Conservation (phyloP, 148 eudicot species). For the Nepenthes mirabilis region DNA sequence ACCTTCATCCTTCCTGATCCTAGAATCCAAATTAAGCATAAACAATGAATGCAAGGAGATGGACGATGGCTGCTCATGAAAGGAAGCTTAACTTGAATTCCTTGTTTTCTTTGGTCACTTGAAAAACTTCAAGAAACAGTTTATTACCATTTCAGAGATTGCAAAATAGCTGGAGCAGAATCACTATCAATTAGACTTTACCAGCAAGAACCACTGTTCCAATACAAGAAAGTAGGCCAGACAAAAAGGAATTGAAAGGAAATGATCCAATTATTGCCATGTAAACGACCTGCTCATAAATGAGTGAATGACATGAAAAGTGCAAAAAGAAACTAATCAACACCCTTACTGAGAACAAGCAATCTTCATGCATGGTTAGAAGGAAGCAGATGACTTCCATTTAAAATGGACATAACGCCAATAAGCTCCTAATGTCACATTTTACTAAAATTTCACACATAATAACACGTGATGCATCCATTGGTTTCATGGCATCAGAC, state of each 20-base stretch:
- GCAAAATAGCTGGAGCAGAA: too few species aligned
- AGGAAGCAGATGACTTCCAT: too few species aligned
- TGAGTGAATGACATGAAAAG: background rate
- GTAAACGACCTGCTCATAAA: slow-evolving; percentile 39
- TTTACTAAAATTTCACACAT: too few species aligned
- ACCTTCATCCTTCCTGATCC: too few species aligned
- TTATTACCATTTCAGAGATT: slow-evolving; percentile 2
- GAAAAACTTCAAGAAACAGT: slow-evolving; percentile 52
- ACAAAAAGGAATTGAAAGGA: slow-evolving; percentile 71
- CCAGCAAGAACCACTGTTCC: slow-evolving; percentile 69
- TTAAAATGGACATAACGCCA: too few species aligned
- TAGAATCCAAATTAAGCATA: too few species aligned
- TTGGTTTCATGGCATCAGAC: too few species aligned
- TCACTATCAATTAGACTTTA: slow-evolving; percentile 12
- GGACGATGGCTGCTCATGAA: background rate
- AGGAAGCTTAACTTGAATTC: slow-evolving; percentile 49
- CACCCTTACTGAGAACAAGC: background rate
- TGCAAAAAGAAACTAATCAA: background rate
- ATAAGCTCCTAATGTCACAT: too few species aligned
- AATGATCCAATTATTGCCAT: slow-evolving; percentile 66
- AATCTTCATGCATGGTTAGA: background rate
- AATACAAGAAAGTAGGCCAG: slow-evolving; percentile 59
- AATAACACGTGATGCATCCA: too few species aligned
- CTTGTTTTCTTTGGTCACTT: slow-evolving; percentile 76
- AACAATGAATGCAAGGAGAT: too few species aligned